Conservation (phyloP, 495 filamentous ascomycete species). For the Daldinia bambusicola region DNA sequence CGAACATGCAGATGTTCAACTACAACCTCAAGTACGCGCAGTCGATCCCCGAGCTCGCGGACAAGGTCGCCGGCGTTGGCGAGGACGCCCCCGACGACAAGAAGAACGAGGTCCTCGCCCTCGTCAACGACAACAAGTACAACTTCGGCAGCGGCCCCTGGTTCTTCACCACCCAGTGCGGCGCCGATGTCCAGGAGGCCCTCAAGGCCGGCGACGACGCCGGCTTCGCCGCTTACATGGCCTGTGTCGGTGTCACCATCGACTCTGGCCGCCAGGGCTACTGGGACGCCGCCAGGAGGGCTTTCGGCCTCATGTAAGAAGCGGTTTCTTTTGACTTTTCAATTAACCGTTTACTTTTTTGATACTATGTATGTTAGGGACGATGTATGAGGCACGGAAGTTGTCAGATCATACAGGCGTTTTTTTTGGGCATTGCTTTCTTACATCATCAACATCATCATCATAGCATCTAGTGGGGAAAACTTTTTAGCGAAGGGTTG, state of each 20-base stretch:
- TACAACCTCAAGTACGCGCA: conserved; percentile 72
- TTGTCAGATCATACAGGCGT: conserved; percentile 7
- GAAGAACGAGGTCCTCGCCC: conserved; percentile 62
- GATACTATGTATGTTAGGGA: background rate
- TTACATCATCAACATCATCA: conserved; percentile 2
- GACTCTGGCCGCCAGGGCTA: conserved; percentile 62
- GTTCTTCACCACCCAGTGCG: conserved; percentile 77
- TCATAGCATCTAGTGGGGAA: conserved; percentile 8
- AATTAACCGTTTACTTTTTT: background rate
- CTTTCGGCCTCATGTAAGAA: conserved; percentile 50
- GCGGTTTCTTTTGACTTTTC: too few species aligned
- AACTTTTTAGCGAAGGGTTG: background rate
- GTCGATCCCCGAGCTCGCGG: conserved; percentile 61
- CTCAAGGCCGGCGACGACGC: conserved; percentile 63
- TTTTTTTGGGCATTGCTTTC: background rate
- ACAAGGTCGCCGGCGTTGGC: conserved; percentile 50
- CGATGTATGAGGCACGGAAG: conserved; percentile 2
- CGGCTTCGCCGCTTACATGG: conserved; percentile 72
- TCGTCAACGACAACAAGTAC: conserved; percentile 68
- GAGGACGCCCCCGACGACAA: conserved; percentile 42
- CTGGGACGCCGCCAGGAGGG: conserved; percentile 63
- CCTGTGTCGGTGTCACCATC: conserved; percentile 68
- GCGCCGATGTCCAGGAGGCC: conserved; percentile 50
- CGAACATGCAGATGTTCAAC: conserved; percentile 76
- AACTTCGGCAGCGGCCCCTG: conserved; percentile 81